Evolutionary conservation across 225 moss, liverwort and hornwort species (phyloP).

Genomic region (Marchantia paleacea): DNA sequence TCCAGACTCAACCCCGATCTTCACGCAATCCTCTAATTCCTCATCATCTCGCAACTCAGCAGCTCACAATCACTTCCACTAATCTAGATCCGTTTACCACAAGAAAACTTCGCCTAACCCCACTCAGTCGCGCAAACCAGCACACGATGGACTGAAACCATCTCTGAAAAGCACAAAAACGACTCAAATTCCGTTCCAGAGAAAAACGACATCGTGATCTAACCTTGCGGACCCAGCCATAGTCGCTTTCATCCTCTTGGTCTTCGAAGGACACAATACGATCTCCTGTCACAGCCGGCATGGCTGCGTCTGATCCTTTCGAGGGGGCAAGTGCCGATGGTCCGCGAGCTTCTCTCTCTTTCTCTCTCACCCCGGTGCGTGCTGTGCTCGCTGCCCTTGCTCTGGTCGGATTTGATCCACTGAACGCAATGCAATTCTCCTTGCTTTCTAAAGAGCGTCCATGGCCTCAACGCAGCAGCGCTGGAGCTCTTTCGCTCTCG

Average conservation of each 20-base stretch:
- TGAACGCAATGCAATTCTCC: neutral
- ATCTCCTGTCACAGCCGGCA: conserved; percentile 69
- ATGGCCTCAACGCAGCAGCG: conserved; percentile 11
- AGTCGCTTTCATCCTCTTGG: conserved; percentile 83
- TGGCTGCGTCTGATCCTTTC: conserved; percentile 27
- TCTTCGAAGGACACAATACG: conserved; percentile 89
- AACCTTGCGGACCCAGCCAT: conserved; percentile 93
- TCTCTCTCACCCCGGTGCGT: neutral
- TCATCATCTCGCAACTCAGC: conserved; percentile 6
- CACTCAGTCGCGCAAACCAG: neutral
- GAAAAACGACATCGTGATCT: neutral
- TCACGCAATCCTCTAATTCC: neutral
- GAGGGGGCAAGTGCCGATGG: neutral
- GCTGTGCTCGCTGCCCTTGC: neutral
- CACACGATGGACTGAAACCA: neutral
- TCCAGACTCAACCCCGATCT: neutral
- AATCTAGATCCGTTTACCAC: neutral
- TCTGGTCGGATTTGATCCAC: neutral
- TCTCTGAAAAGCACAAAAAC: neutral
- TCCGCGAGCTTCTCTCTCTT: neutral
- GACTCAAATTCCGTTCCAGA: neutral
- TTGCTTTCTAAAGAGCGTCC: conserved; percentile 15
- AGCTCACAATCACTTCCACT: neutral
- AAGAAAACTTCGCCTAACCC: neutral
- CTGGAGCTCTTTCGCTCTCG: conserved; percentile 24